Conservation (phyloP, 2,329 filamentous ascomycete genomes). For the Arachnomyces sp. region DNA sequence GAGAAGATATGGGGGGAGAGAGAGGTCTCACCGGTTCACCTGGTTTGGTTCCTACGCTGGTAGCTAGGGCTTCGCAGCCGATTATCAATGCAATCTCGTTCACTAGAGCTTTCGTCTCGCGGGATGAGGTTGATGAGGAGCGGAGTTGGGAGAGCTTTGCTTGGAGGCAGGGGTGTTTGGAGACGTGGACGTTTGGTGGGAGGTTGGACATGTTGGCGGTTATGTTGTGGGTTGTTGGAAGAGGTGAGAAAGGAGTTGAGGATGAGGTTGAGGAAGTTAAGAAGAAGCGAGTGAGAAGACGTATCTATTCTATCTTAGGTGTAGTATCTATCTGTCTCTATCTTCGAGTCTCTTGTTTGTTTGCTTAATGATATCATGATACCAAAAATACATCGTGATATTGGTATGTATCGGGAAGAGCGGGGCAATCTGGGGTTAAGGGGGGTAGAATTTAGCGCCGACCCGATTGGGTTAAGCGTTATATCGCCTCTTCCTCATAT, state of each 20-base stretch:
- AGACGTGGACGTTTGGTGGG: constrained; percentile 62
- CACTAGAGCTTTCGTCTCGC: constrained; percentile 72
- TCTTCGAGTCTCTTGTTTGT: too few species aligned
- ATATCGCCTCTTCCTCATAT: too few species aligned
- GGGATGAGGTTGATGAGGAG: constrained; percentile 59
- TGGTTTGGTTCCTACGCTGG: constrained; percentile 51
- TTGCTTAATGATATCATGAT: too few species aligned
- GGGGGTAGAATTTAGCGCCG: too few species aligned
- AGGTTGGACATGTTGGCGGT: constrained; percentile 30
- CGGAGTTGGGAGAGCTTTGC: constrained; percentile 88
- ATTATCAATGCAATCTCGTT: constrained; percentile 82
- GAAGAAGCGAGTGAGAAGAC: not conserved
- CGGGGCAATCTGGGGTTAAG: too few species aligned
- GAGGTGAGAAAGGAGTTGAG: constrained; percentile 1
- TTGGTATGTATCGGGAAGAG: too few species aligned
- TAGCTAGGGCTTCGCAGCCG: constrained; percentile 69
- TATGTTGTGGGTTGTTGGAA: constrained; percentile 3
- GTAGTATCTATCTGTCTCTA: too few species aligned
- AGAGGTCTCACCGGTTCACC: constrained; percentile 27
- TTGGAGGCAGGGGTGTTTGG: constrained; percentile 73
- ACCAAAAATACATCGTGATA: too few species aligned
- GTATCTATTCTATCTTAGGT: too few species aligned
- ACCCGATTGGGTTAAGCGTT: too few species aligned
- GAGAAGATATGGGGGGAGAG: not conserved
- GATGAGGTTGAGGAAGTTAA: constrained; percentile 3